A percentile compares a stretch with the other conserved stretches of the same genome.
phyloP scores from a whole-genome alignment of 371 early-diverging fungal genomes.

The Smittium mucronatum region DNA sequence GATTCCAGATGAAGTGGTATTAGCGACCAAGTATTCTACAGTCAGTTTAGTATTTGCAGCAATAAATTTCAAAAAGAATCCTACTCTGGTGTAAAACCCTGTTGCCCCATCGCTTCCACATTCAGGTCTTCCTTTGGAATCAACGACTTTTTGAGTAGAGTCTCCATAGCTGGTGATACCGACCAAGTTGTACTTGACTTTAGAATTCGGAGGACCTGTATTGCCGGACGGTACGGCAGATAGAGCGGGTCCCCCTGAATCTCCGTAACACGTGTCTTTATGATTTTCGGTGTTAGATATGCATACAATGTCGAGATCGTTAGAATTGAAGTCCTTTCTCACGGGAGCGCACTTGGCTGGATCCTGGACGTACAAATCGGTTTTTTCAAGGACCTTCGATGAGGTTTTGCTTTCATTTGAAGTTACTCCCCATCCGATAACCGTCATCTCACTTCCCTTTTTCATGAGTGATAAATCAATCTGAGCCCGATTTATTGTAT shows the following conservation, averaged over 20 bases:
- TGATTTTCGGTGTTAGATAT: constrained; percentile 25
- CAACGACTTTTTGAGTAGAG: neutral
- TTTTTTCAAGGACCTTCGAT: neutral
- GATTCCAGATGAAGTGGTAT: constrained; percentile 12
- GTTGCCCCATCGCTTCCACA: constrained; percentile 25
- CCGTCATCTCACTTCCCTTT: constrained; percentile 15
- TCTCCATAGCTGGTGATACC: constrained; percentile 35
- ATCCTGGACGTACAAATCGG: constrained; percentile 1
- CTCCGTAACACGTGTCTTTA: constrained; percentile 37
- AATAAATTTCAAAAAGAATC: constrained; percentile 26
- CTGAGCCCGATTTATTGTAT: constrained; percentile 8
- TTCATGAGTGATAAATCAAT: constrained; percentile 15
- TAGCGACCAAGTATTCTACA: constrained; percentile 11
- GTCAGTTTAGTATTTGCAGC: constrained; percentile 19
- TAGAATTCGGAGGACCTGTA: neutral
- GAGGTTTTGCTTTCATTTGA: constrained; percentile 1
- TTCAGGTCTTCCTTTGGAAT: constrained; percentile 6
- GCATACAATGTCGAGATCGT: constrained; percentile 29
- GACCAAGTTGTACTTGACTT: constrained; percentile 21
- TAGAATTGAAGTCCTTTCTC: neutral
- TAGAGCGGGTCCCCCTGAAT: constrained; percentile 35
- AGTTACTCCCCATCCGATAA: constrained; percentile 18
- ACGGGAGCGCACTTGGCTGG: neutral
- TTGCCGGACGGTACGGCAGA: constrained; percentile 11
- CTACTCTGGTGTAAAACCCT: constrained; percentile 33